These are phyloP conservation scores for Naganishia cerealis DNA, from an alignment of 1,284 basidiomycete species.

Conservation along the genomic window DNA sequence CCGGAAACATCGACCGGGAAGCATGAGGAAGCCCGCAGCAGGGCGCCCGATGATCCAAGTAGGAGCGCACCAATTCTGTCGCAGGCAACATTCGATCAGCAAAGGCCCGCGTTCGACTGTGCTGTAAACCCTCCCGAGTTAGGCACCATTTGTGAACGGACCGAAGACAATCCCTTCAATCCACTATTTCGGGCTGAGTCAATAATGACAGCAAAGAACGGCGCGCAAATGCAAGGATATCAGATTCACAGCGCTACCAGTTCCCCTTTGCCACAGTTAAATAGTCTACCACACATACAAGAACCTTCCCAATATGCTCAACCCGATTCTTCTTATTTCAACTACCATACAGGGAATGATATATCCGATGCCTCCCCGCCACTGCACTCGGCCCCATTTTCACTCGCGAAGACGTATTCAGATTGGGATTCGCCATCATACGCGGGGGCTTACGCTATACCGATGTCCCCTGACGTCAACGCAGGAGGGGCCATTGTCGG, in stretches of 20 bases:
- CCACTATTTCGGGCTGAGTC: too few species aligned
- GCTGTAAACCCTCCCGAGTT: too few species aligned
- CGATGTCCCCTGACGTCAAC: constrained; percentile 8
- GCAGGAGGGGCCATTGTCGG: neutral
- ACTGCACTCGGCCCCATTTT: neutral
- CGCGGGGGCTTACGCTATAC: neutral
- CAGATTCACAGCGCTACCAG: neutral
- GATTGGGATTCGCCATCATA: neutral
- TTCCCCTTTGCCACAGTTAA: neutral
- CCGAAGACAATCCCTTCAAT: too few species aligned
- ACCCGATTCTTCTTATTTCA: constrained; percentile 6
- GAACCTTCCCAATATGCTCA: neutral
- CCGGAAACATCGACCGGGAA: neutral
- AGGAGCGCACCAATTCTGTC: neutral
- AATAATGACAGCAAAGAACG: neutral
- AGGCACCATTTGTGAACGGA: too few species aligned
- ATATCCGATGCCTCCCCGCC: neutral
- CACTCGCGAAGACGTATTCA: constrained; percentile 19
- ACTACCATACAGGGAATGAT: neutral
- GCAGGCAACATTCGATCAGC: neutral
- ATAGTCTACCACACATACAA: neutral
- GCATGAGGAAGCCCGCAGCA: neutral
- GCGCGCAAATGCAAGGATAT: neutral
- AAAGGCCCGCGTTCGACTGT: neutral
- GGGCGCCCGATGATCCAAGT: neutral